phyloP scores from a whole-genome alignment of 768 basidiomycete genomes.

The Mycena alexandri region DNA sequence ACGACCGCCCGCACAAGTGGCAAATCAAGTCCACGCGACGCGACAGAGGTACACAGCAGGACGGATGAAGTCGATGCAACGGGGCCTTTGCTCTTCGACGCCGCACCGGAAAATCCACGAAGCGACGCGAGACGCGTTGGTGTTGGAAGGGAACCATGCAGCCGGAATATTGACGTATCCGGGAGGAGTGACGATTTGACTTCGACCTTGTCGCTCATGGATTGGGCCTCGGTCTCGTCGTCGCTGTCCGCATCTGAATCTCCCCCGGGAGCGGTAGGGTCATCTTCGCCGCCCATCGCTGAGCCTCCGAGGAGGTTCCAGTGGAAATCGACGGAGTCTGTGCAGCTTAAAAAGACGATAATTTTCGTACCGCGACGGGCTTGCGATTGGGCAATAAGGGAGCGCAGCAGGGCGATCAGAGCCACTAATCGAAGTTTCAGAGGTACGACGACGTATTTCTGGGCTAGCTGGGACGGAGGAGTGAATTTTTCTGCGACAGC shows the following conservation, averaged over 20 bases:
- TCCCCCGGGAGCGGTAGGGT: constrained; percentile 43
- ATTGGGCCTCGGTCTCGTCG: constrained; percentile 46
- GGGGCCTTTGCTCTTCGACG: constrained; percentile 42
- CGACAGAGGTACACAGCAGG: constrained; percentile 95
- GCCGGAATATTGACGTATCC: constrained; percentile 82
- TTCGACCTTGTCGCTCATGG: constrained; percentile 61
- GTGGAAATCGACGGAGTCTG: constrained; percentile 98
- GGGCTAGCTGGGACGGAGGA: constrained; percentile 92
- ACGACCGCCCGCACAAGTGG: constrained; percentile 94
- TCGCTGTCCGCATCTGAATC: constrained; percentile 46
- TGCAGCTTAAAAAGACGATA: constrained; percentile 96
- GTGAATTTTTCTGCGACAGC: constrained; percentile 76
- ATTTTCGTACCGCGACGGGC: constrained; percentile 73
- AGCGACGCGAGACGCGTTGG: constrained; percentile 84
- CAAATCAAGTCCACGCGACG: constrained; percentile 97
- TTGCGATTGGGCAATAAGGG: constrained; percentile 75
- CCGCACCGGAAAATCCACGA: constrained; percentile 76
- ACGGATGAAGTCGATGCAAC: constrained; percentile 67
- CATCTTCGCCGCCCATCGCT: constrained; percentile 64
- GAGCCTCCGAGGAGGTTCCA: constrained; percentile 87
- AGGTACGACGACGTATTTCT: constrained; percentile 91
- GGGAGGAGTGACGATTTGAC: constrained; percentile 84
- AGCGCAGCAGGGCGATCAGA: constrained; percentile 87
- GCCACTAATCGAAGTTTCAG: constrained; percentile 95
- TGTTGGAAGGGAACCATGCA: constrained; percentile 94